Evolutionary conservation across 1,284 basidiomycete species (phyloP), one percentile per base, ranked within the genome.

Genomic region (Schizophyllum amplum): DNA sequence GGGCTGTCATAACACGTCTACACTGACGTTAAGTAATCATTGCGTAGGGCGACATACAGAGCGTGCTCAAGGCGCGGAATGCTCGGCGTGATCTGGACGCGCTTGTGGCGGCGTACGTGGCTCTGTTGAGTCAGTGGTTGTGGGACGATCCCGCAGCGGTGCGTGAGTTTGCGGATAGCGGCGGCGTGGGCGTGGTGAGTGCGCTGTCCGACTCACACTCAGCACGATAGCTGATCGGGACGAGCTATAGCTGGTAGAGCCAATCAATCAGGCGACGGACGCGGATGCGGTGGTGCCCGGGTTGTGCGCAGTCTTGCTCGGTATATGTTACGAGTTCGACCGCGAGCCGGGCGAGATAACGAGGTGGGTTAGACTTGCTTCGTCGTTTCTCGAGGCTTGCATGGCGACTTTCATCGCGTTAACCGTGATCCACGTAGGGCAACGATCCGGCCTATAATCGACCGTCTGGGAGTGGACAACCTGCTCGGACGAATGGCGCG

Each of bases 241-340:
- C 9, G 26, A n/a, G n/a, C 20, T 55, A 26, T 63, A 95, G 92
- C 79, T 96, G 20, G 92, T 97, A 21, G 94, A 97, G 69, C 94
- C 94, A 1, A 90, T 97, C 61, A 95, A 95, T 55, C 94, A 96
- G 72, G 84, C 86, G 0, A 85, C 87, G 4, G 94, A 95, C 52
- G 80, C 84, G 4, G 95, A 98, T 66, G 83, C 86, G 3, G 75
- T 98, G 22, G 84, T 98, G 2, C 94, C 96, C 59, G 94, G 92
- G 1, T 77, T 99, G 4, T 94, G 92, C 56, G 87, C 93, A 0
- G 96, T 98, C 77, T 75, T 98, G 4, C 82, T 99, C 5, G 96
- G 95, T 20, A 80, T 93, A 42, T 92, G 92, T 69, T 99, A 99
- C 70, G 94, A 97, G 71, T 97, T 90, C 75, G 92, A 97, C 69